Conservation (phyloP, 1,139 yeast species). For the Diutina mesorugosa region DNA sequence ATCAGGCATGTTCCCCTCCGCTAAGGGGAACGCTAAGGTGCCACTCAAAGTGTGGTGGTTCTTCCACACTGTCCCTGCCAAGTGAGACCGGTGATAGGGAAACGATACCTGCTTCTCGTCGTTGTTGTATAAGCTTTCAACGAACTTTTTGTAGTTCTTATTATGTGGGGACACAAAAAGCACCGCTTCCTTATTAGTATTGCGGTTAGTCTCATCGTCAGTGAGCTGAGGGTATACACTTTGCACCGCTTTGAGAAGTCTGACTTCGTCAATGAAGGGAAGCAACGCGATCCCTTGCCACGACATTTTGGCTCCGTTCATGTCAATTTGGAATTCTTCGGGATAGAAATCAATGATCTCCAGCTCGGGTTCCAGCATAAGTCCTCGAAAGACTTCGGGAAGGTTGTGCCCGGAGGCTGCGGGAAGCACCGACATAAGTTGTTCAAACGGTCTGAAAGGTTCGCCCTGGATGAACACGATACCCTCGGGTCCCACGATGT, state of each 20-base stretch:
- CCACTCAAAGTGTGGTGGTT: constrained; percentile 21
- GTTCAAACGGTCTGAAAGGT: constrained; percentile 91
- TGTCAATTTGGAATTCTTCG: constrained; percentile 72
- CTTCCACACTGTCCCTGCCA: constrained; percentile 48
- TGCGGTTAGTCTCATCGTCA: constrained; percentile 61
- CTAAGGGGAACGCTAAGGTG: constrained; percentile 45
- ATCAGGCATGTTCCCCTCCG: constrained; percentile 42
- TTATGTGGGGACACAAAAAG: constrained; percentile 51
- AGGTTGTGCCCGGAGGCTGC: constrained; percentile 76
- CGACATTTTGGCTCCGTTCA: constrained; percentile 88
- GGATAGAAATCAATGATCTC: constrained; percentile 92
- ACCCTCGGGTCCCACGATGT: constrained; percentile 13
- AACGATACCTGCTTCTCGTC: constrained; percentile 19
- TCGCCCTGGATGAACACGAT: constrained; percentile 54
- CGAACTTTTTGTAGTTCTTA: constrained; percentile 28
- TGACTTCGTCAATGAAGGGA: constrained; percentile 79
- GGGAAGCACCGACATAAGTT: constrained; percentile 95
- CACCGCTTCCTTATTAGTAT: constrained; percentile 59
- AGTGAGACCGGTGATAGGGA: constrained; percentile 36
- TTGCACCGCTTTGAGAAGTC: constrained; percentile 59
- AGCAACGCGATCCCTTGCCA: constrained; percentile 99
- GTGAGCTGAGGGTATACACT: constrained; percentile 49
- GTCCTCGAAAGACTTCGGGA: constrained; percentile 63
- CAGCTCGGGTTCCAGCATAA: constrained; percentile 83
- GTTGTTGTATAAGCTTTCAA: constrained; percentile 14